Percentiles rank a stretch among this genome's conserved stretches.
These are phyloP conservation scores for Quercus variabilis DNA, from an alignment of 306 rosid genomes.

Conservation along the genomic window DNA sequence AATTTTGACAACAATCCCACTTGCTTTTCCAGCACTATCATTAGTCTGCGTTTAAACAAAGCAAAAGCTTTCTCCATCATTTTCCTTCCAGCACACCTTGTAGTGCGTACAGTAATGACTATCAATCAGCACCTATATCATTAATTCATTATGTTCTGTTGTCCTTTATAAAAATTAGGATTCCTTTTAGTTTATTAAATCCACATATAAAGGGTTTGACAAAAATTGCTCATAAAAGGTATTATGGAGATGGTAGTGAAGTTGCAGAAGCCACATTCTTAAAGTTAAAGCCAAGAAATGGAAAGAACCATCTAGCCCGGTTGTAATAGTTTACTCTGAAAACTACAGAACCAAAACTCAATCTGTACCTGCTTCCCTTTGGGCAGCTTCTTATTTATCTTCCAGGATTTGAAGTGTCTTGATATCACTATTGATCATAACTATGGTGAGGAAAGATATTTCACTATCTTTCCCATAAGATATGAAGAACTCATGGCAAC, in stretches of 20 bases:
- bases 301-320: not conserved
- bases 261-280: slow-evolving; percentile 8
- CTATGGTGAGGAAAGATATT: not conserved
- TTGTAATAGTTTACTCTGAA: not conserved
- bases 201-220: not conserved
- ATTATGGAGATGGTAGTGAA: slow-evolving; percentile 19
- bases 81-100: slow-evolving; percentile 14
- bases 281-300: not conserved
- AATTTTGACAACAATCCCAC: slow-evolving; percentile 37
- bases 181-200: not conserved
- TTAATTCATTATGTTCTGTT: slow-evolving; percentile 6
- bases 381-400: not conserved
- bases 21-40: slow-evolving; percentile 11
- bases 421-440: slow-evolving; percentile 9
- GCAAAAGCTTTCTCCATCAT: slow-evolving; percentile 25
- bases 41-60: slow-evolving; percentile 27
- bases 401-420: slow-evolving; percentile 9
- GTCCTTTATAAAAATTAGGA: not conserved
- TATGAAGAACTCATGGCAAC: not conserved
- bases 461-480: not conserved
- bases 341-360: not conserved
- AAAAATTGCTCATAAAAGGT: not conserved
- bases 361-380: not conserved
- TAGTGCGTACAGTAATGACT: not conserved
- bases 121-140: not conserved